Evolutionary conservation across 129 eudicot genomes (phyloP).

Genomic region (Smallanthus sonchifolius): DNA sequence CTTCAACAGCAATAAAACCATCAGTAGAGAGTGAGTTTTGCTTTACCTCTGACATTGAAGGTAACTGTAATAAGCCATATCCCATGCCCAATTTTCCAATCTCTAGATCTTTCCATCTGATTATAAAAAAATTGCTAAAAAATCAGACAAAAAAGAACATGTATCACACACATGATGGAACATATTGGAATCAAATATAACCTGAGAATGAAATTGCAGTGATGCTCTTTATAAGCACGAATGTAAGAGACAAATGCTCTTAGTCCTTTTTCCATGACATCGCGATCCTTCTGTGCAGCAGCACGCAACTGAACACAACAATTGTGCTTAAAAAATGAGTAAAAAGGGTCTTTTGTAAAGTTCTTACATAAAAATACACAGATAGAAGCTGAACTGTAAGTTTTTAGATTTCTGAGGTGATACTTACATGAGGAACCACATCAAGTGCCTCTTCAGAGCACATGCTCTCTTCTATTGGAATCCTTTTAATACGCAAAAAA

Average conservation of each 20-base stretch:
- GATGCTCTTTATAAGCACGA: constrained; percentile 95
- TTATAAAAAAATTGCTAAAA: not conserved
- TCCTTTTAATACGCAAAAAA: constrained; percentile 63
- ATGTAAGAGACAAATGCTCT: constrained; percentile 84
- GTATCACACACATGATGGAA: not conserved
- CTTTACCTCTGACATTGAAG: constrained; percentile 82
- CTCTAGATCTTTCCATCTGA: constrained; percentile 88
- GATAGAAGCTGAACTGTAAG: not conserved
- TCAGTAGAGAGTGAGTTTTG: constrained; percentile 63
- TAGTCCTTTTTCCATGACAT: constrained; percentile 89
- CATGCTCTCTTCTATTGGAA: constrained; percentile 65
- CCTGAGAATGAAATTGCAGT: constrained; percentile 86
- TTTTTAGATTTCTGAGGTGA: not conserved
- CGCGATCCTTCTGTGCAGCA: constrained; percentile 86
- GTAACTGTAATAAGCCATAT: constrained; percentile 84
- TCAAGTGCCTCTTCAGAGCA: constrained; percentile 55
- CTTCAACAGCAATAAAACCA: constrained; percentile 72
- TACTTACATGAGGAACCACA: constrained; percentile 66
- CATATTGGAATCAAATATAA: constrained; percentile 14
- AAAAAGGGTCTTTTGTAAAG: not conserved
- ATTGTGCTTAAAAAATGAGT: not conserved
- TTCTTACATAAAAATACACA: not conserved
- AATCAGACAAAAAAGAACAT: not conserved
- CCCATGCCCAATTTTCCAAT: constrained; percentile 94
- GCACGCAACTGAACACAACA: constrained; percentile 53